Evolutionary conservation across 164 flowering plant species (phyloP).

Genomic region (Umbilicus rupestris): DNA sequence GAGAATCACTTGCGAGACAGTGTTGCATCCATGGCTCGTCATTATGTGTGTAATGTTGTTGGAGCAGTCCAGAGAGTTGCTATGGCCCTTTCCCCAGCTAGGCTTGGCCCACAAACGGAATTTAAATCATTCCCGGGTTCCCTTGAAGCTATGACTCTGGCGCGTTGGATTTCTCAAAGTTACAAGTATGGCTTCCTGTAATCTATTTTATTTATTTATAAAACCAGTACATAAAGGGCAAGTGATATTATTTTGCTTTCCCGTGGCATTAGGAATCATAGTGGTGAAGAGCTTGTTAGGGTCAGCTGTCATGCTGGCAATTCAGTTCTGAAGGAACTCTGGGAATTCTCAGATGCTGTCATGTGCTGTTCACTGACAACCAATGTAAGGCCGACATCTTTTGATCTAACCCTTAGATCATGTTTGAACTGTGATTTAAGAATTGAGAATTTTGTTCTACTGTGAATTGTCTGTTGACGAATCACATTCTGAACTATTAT

Average conservation of each 20-base stretch:
- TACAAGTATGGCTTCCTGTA: conserved; percentile 40
- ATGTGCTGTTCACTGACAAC: conserved; percentile 76
- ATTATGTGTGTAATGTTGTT: conserved; percentile 71
- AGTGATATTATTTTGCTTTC: background rate
- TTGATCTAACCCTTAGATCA: background rate
- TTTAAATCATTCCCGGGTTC: conserved; percentile 50
- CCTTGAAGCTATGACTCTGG: conserved; percentile 73
- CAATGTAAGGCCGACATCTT: conserved; percentile 24
- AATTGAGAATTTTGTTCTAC: background rate
- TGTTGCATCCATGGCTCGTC: conserved; percentile 87
- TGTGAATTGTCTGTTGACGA: background rate
- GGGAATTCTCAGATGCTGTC: conserved; percentile 73
- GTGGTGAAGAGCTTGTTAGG: conserved; percentile 55
- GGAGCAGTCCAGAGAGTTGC: conserved; percentile 90
- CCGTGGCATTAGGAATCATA: conserved; percentile 39
- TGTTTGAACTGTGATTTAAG: no score
- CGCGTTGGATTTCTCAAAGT: conserved; percentile 69
- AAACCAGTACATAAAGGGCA: background rate
- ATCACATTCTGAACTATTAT: background rate
- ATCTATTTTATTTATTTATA: background rate
- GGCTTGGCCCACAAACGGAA: conserved; percentile 26
- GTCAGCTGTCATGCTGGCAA: conserved; percentile 40
- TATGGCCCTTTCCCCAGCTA: conserved; percentile 72
- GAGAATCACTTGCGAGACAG: conserved; percentile 64
- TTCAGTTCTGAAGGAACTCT: conserved; percentile 53